Evolutionary conservation across 192 early-diverging fungal species (phyloP).

Genomic region (Podila horticola): DNA sequence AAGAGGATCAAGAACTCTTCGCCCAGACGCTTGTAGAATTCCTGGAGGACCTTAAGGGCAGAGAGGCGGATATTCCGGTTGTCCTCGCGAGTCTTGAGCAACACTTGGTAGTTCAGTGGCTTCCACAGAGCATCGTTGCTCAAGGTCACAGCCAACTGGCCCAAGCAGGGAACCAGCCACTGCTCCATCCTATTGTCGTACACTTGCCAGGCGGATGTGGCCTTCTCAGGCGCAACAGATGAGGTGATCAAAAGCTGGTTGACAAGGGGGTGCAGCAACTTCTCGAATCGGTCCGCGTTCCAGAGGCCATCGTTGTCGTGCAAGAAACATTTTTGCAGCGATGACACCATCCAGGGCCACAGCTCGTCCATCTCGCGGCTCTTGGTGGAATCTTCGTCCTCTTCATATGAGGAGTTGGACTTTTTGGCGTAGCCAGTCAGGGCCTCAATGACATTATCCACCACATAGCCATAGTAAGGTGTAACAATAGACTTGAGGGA

Average conservation of each 20-base stretch:
- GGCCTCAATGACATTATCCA: constrained; percentile 72
- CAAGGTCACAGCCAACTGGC: constrained; percentile 81
- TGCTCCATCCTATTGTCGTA: constrained; percentile 67
- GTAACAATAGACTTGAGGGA: constrained; percentile 66
- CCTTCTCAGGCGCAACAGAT: constrained; percentile 12
- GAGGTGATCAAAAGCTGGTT: constrained; percentile 77
- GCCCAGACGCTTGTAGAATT: constrained; percentile 88
- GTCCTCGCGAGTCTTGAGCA: constrained; percentile 83
- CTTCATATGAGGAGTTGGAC: constrained; percentile 25
- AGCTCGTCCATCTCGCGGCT: constrained; percentile 61
- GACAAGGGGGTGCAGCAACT: constrained; percentile 75
- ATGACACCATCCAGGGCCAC: constrained; percentile 79
- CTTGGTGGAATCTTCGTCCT: constrained; percentile 46
- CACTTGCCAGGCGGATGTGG: constrained; percentile 21
- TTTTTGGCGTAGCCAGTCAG: constrained; percentile 63
- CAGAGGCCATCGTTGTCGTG: constrained; percentile 78
- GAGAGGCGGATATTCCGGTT: constrained; percentile 75
- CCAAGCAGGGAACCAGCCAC: constrained; percentile 80
- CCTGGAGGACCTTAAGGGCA: constrained; percentile 75
- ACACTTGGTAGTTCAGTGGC: constrained; percentile 81
- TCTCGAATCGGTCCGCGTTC: constrained; percentile 80
- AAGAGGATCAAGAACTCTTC: constrained; percentile 93
- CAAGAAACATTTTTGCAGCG: constrained; percentile 72
- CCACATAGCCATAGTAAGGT: constrained; percentile 81
- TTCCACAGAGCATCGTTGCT: constrained; percentile 90